These are phyloP conservation scores for Neofusicoccum parvum DNA, from an alignment of 2,329 filamentous ascomycete species.

Conservation along the genomic window DNA sequence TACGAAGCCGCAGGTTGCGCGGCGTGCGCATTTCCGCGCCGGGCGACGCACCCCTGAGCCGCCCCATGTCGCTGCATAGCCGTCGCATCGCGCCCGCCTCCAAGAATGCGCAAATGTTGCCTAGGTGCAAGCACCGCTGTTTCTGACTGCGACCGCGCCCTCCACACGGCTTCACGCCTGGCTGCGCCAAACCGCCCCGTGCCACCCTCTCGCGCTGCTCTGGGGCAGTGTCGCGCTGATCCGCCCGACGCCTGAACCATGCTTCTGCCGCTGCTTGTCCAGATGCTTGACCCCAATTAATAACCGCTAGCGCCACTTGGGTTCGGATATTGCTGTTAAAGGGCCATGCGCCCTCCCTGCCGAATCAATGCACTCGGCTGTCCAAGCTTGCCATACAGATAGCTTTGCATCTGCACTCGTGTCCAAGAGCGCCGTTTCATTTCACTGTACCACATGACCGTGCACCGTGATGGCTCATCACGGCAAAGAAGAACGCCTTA, in stretches of 20 bases:
- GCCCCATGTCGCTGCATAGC: slow-evolving; percentile 4
- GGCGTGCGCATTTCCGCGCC: slow-evolving; percentile 4
- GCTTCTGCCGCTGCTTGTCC: background rate
- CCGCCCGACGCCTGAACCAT: slow-evolving; percentile 2
- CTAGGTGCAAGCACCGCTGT: background rate
- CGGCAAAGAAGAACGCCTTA: background rate
- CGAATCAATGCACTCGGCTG: background rate
- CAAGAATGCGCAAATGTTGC: background rate
- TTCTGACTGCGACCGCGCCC: background rate
- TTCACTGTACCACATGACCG: background rate
- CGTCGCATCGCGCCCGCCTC: background rate
- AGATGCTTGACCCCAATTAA: background rate
- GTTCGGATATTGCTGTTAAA: too few species aligned
- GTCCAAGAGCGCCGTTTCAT: background rate
- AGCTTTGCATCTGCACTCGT: background rate
- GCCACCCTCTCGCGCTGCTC: background rate
- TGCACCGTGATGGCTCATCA: background rate
- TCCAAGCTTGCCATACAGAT: background rate
- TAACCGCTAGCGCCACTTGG: background rate
- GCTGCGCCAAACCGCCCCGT: background rate
- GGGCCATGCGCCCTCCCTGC: background rate
- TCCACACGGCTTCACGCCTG: background rate
- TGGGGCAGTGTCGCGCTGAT: background rate
- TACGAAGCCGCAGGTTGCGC: too few species aligned
- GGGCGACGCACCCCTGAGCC: background rate